Base-by-base conservation (phyloP, 73 alveolate genomes). In the Symbiodinium natans region DNA sequence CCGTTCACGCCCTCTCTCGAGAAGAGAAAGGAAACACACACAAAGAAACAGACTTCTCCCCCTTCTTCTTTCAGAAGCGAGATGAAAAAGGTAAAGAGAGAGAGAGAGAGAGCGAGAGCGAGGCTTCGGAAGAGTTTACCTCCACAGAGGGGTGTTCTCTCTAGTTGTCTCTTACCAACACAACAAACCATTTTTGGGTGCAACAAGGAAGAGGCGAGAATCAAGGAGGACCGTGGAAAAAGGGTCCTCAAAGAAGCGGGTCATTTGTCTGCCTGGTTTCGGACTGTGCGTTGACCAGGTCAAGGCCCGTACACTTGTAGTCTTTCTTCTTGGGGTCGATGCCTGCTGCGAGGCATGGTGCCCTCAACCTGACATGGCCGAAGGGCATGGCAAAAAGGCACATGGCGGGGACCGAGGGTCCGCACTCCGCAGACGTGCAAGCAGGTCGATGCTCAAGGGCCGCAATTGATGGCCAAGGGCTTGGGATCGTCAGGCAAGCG, bases 401-500 rank as follows among this genome's bases (percentile, higher is more conserved):
- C 73, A 36, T 80, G 88, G 33, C n/a, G 52, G 11, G 23, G n/a
- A n/a, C 21, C 10, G 31, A 0, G 46, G 39, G n/a, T n/a, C n/a
- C 82, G 59, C 73, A 93, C 29, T n/a, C n/a, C 82, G 59, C 73
- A 93, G 92, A 15, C 82, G 82, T 4, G 99, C 99, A 13, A 93
- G 63, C 27, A 93, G 93, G 42, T 93, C 99, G 59, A 82, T 93
- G 77, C 94, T 93, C 99, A 77, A 77, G 93, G 38, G 99, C 99
- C 25, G 99, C 99, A 93, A n/a, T 99, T 99, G 56, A 99, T 99
- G 52, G 99, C 99, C 71, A 99, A 99, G 63, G 99, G 99, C 99
- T 99, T 99, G 34, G 99, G 94, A 99, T 99, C 71, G 99, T 99
- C 86, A 99, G 99, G 41, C 99, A 93, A 33, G 98, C 98, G 83